Evolutionary conservation across 2,329 filamentous ascomycete genomes (phyloP), one percentile per base, ranked within the genome.

Genomic region (Neophaeococcomyces mojaviensis): DNA sequence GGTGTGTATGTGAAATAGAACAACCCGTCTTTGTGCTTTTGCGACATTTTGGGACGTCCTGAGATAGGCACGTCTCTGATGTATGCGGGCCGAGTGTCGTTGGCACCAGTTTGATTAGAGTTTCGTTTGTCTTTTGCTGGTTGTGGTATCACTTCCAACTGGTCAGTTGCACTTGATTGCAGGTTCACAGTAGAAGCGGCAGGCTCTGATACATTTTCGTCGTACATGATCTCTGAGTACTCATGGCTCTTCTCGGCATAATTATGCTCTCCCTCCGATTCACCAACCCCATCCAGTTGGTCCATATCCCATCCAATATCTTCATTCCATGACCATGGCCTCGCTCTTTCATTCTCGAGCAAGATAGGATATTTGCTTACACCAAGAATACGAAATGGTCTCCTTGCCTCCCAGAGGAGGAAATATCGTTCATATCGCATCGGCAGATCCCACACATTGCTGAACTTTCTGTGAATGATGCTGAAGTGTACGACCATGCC

Each of bases 1-100:
- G 65, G 64, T 7, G 65, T 66, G 45, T 68, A 67, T 1, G 64
- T 66, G 46, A 68, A 65, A 18, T 60, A 59, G 58, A 60, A 28
- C 24, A 6, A 28, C 24, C 5, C 20, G 43, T 47, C 53, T 57
- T 38, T 40, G 50, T 5, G 10, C 10, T 28, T 28, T 5, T 6
- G 10, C 10, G 24, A 6, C 5, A 10, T 28, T 6, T 28, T 28
- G 24, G 24, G 24, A n/a, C n/a, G 24, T 28, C 10, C 10, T 28
- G 5, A 10, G 10, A 6, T 5, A 10, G 24, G 24, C 5, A 6
- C 24, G 5, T 28, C 24, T 10, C 10, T 28, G 24, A 28, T 28
- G 24, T 28, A 28, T 6, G 10, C 5, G 24, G 10, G 24, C 10
- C 24, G 24, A 28, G 49, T 32, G 37, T 50, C 48, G 24, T 28